phyloP scores from a whole-genome alignment of 371 early-diverging fungal species.

The Syncephalastrum sp. region DNA sequence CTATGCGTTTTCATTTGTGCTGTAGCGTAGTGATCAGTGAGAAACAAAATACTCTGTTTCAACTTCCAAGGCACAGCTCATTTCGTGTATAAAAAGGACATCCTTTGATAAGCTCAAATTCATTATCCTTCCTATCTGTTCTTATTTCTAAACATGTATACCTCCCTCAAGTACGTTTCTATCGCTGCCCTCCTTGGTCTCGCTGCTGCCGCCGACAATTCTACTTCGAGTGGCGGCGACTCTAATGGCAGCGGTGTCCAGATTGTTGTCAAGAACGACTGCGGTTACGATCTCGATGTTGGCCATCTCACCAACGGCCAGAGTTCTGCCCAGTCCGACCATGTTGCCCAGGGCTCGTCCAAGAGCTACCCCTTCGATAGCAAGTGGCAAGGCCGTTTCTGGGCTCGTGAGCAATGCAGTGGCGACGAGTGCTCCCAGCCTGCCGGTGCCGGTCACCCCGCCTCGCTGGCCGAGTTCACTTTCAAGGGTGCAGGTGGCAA shows the following conservation, averaged over 20 bases:
- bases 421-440: conserved; percentile 13
- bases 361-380: conserved; percentile 18
- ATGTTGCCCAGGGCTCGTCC: conserved; percentile 18
- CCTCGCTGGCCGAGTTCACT: conserved; percentile 39
- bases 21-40: too few species aligned
- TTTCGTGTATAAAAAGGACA: too few species aligned
- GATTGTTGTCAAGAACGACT: conserved; percentile 42
- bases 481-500: conserved; percentile 22
- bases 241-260: conserved; percentile 14
- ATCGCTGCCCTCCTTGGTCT: too few species aligned
- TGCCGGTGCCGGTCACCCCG: conserved; percentile 18
- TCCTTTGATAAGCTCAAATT: too few species aligned
- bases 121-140: too few species aligned
- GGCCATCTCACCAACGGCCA: conserved; percentile 34
- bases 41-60: too few species aligned
- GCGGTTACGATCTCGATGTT: conserved; percentile 23
- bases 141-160: neutral
- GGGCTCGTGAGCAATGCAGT: conserved; percentile 29
- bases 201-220: too few species aligned
- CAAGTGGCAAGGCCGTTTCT: conserved; percentile 39
- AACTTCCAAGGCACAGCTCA: too few species aligned
- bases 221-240: too few species aligned
- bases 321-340: conserved; percentile 3
- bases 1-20: too few species aligned
- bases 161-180: neutral